Conservation (phyloP, 2,329 filamentous ascomycete genomes). For the Aspergillus proliferans region DNA sequence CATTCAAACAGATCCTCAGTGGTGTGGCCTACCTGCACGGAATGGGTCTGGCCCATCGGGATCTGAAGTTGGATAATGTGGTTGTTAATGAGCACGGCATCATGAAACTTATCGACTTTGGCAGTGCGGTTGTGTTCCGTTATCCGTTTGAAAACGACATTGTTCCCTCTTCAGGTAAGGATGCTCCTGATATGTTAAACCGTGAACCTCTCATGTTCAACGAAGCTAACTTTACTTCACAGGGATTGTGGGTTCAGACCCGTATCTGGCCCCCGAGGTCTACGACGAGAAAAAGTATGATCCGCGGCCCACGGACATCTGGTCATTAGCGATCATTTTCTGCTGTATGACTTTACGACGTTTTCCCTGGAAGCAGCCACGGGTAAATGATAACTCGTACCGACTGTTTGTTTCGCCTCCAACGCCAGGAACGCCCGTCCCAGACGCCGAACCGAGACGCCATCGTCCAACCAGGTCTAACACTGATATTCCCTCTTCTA, state of each 20-base stretch:
- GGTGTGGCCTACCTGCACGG: constrained; percentile 92
- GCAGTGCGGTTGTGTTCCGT: constrained; percentile 91
- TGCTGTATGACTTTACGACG: constrained; percentile 95
- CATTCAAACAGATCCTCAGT: constrained; percentile 88
- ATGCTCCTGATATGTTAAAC: not conserved
- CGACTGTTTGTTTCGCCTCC: constrained; percentile 85
- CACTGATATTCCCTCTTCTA: constrained; percentile 26
- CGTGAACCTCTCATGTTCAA: not conserved
- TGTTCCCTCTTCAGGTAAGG: constrained; percentile 71
- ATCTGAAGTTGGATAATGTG: constrained; percentile 95
- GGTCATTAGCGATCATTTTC: constrained; percentile 97
- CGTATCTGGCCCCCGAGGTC: constrained; percentile 93
- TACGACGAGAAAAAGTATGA: constrained; percentile 93
- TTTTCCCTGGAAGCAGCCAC: constrained; percentile 95
- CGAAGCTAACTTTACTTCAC: constrained; percentile 7
- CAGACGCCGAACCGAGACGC: constrained; percentile 34
- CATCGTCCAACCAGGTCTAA: constrained; percentile 28
- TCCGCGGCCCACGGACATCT: constrained; percentile 88
- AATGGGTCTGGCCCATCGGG: constrained; percentile 89
- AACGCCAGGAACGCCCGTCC: constrained; percentile 57
- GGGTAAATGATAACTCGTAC: constrained; percentile 87
- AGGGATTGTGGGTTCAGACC: constrained; percentile 82
- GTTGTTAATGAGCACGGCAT: constrained; percentile 94
- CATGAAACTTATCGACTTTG: constrained; percentile 99
- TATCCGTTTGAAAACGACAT: constrained; percentile 94